phyloP scores from a whole-genome alignment of 345 rosid genomes.

The Conringia planisiliqua region DNA sequence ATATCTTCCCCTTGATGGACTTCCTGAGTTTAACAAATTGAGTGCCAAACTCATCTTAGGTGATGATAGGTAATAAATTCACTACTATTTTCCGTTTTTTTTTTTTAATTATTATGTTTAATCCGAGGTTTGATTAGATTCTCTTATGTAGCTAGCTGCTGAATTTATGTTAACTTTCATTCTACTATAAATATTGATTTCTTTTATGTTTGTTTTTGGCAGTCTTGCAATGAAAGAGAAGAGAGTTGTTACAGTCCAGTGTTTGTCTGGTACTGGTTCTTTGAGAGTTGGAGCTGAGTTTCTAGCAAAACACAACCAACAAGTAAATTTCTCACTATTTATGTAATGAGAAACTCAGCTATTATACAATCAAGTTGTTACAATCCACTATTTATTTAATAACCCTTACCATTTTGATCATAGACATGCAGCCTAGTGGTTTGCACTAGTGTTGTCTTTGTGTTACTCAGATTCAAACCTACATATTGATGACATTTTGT shows the following conservation, averaged over 20 bases:
- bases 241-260: slow-evolving; percentile 71
- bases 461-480: background rate
- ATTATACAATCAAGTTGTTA: too few species aligned
- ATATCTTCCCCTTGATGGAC: slow-evolving; percentile 77
- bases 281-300: slow-evolving; percentile 92
- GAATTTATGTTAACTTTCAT: background rate
- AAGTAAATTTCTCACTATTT: slow-evolving; percentile 28
- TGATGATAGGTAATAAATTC: slow-evolving; percentile 54
- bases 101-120: background rate
- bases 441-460: background rate
- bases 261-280: slow-evolving; percentile 94
- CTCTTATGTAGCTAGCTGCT: background rate
- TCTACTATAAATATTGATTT: background rate
- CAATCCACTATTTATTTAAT: background rate
- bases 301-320: slow-evolving; percentile 67
- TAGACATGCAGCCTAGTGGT: background rate
- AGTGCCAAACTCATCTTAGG: slow-evolving; percentile 81
- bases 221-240: slow-evolving; percentile 66
- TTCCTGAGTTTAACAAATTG: slow-evolving; percentile 74
- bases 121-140: background rate
- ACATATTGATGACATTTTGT: background rate
- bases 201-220: background rate
- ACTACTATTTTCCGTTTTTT: background rate
- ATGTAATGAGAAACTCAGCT: background rate
- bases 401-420: background rate